phyloP scores from a whole-genome alignment of 192 early-diverging fungal genomes.

The Backusella tuberculispora region DNA sequence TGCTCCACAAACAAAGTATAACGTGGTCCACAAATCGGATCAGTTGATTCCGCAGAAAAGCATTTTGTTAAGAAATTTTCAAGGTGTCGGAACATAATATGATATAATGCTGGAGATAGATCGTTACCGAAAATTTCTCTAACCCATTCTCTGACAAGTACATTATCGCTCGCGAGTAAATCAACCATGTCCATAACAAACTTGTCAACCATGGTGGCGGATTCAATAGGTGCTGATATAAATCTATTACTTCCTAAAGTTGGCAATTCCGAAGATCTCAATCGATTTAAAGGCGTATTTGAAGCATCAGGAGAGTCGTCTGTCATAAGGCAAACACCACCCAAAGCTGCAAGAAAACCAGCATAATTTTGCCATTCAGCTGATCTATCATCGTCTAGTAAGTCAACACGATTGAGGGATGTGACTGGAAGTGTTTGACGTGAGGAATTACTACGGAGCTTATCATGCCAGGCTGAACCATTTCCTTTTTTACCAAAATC shows the following conservation, averaged over 20 bases:
- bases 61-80: slow-evolving; percentile 58
- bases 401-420: not conserved
- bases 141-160: slow-evolving; percentile 72
- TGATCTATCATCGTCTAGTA: slow-evolving; percentile 43
- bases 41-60: slow-evolving; percentile 44
- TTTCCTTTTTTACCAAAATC: slow-evolving; percentile 7
- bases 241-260: not conserved
- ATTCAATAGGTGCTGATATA: slow-evolving; percentile 38
- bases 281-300: not conserved
- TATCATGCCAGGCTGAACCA: slow-evolving; percentile 2
- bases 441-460: slow-evolving; percentile 24
- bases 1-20: slow-evolving; percentile 63
- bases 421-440: not conserved
- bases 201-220: slow-evolving; percentile 60
- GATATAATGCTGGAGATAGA: slow-evolving; percentile 68
- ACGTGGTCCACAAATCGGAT: slow-evolving; percentile 50
- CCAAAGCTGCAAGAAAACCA: slow-evolving; percentile 79
- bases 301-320: not conserved
- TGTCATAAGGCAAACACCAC: slow-evolving; percentile 61
- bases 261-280: not conserved
- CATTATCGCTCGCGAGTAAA: slow-evolving; percentile 73
- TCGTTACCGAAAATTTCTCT: slow-evolving; percentile 84
- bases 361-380: slow-evolving; percentile 84
- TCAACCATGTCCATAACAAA: slow-evolving; percentile 76
- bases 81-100: slow-evolving; percentile 59